phyloP scores from a whole-genome alignment of 148 eudicot species.

The Rhododendron henanense region DNA sequence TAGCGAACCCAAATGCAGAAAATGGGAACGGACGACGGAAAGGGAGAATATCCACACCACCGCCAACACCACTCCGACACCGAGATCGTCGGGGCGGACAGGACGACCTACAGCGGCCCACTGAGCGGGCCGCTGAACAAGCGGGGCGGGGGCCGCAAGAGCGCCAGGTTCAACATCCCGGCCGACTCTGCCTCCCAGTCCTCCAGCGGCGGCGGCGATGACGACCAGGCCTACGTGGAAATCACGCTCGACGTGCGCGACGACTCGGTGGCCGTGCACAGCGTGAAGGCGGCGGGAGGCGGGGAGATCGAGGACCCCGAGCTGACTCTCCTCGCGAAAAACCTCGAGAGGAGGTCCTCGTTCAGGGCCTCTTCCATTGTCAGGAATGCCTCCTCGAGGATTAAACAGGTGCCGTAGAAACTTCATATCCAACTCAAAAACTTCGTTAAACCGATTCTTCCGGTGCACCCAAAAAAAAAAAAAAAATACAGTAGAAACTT shows the following conservation, averaged over 20 bases:
- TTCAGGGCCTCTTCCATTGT: conserved; percentile 28
- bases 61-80: conserved; percentile 18
- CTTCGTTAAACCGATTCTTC: too few relatives aligned
- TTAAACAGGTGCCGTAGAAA: conserved; percentile 16
- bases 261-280: conserved; percentile 53
- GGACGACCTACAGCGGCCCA: conserved; percentile 32
- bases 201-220: background rate
- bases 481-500: too few relatives aligned
- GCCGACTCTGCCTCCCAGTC: background rate
- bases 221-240: conserved; percentile 38
- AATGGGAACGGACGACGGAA: conserved; percentile 18
- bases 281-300: conserved; percentile 45
- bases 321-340: conserved; percentile 32
- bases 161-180: conserved; percentile 36
- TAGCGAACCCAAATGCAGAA: conserved; percentile 1
- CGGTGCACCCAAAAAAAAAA: too few relatives aligned
- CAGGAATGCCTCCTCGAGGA: conserved; percentile 38
- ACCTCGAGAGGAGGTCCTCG: conserved; percentile 38
- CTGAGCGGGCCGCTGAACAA: conserved; percentile 31
- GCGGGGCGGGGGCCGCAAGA: conserved; percentile 26
- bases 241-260: conserved; percentile 55
- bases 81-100: conserved; percentile 14
- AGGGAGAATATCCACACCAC: background rate
- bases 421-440: background rate
- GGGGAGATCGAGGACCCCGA: conserved; percentile 44